Conservation (phyloP, 495 filamentous ascomycete genomes). For the Aspergillus ellipticus region DNA sequence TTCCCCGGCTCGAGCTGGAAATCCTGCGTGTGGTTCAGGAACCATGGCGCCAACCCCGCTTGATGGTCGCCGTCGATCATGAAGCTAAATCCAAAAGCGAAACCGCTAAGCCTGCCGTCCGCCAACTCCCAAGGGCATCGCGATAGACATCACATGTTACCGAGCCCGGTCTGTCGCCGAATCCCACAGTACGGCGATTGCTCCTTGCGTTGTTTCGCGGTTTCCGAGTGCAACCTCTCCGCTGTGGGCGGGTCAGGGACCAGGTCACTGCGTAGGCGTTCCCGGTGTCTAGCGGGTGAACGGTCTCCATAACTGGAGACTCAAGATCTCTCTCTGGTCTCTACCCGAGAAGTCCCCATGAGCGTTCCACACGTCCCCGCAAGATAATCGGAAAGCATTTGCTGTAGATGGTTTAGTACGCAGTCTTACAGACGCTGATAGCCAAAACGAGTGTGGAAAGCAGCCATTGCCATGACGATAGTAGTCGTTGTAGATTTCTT, state of each 20-base stretch:
- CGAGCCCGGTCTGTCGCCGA: slow-evolving; percentile 1
- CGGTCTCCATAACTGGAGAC: not conserved
- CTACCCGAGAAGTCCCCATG: not conserved
- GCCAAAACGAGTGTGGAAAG: not conserved
- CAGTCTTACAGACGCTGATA: not conserved
- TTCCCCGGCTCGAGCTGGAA: not conserved
- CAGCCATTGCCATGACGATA: not conserved
- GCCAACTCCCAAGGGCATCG: not conserved
- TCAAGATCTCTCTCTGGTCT: not conserved
- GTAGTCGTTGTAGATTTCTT: too few relatives aligned
- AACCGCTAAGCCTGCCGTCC: not conserved
- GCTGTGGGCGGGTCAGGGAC: not conserved
- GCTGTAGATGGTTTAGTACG: not conserved
- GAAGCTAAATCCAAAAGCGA: slow-evolving; percentile 5
- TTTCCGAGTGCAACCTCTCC: not conserved
- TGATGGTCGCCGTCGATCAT: slow-evolving; percentile 10
- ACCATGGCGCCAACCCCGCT: slow-evolving; percentile 11
- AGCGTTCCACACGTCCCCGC: not conserved
- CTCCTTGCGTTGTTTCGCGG: not conserved
- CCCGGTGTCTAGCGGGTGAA: not conserved
- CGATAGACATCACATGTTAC: slow-evolving; percentile 10
- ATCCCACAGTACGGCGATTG: not conserved
- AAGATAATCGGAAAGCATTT: not conserved
- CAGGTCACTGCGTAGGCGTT: not conserved
- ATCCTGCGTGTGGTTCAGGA: not conserved